Conservation (phyloP, 2,329 filamentous ascomycete species). For the Trichoderma koningii region DNA sequence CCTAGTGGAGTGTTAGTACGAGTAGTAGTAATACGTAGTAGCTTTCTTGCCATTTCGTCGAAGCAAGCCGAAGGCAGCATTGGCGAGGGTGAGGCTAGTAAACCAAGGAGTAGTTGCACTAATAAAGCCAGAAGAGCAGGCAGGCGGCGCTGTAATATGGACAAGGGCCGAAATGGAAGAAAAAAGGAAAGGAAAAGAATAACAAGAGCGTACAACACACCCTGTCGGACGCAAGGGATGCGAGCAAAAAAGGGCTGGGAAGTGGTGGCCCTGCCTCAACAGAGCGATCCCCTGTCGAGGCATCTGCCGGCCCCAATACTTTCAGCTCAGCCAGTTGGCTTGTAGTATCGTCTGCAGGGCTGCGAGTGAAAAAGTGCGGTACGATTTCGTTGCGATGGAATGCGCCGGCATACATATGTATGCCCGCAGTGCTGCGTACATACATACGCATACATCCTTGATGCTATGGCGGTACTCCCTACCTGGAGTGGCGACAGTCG, state of each 20-base stretch:
- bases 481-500: conserved; percentile 11
- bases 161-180: neutral
- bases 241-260: neutral
- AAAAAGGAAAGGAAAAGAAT: conserved; percentile 18
- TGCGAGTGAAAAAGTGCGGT: neutral
- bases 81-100: conserved; percentile 15
- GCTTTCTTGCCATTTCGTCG: neutral
- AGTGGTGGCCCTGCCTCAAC: neutral
- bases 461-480: conserved; percentile 13
- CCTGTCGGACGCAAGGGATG: conserved; percentile 9
- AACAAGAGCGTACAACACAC: conserved; percentile 8
- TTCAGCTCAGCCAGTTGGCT: conserved; percentile 12
- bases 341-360: conserved; percentile 14
- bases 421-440: neutral
- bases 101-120: conserved; percentile 12
- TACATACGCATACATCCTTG: neutral
- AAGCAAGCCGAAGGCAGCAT: neutral
- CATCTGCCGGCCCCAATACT: conserved; percentile 22
- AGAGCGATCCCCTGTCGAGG: neutral
- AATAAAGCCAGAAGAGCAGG: conserved; percentile 9
- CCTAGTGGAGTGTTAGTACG: neutral
- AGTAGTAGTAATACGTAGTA: neutral
- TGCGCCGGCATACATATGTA: conserved; percentile 23
- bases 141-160: conserved; percentile 1
- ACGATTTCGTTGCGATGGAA: conserved; percentile 10